A percentile compares a stretch with the other conserved stretches of the same genome.
phyloP scores from a whole-genome alignment of 495 filamentous ascomycete genomes.

The Neurospora sp. region DNA sequence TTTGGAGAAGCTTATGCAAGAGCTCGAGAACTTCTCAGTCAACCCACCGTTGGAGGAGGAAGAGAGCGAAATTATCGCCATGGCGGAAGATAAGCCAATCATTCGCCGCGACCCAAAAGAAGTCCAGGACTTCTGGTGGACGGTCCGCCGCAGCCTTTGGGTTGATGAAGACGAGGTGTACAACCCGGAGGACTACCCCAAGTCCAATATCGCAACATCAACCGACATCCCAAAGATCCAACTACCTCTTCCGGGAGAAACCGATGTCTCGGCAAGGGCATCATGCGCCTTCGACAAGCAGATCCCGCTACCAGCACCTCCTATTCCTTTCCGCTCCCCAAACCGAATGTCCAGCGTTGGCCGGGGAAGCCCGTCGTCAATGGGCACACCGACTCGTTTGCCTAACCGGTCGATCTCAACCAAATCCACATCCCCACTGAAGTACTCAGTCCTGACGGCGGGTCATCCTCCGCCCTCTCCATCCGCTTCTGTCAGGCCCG shows the following conservation, averaged over 20 bases:
- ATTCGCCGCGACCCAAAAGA: slow-evolving; percentile 3
- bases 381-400: not conserved
- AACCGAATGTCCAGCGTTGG: not conserved
- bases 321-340: not conserved
- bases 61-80: not conserved
- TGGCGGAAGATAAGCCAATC: not conserved
- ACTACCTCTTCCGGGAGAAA: not conserved
- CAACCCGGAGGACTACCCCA: not conserved
- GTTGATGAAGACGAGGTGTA: slow-evolving; percentile 12
- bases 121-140: slow-evolving; percentile 10
- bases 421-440: not conserved
- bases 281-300: not conserved
- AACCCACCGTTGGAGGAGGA: not conserved
- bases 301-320: not conserved
- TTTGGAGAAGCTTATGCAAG: slow-evolving; percentile 1
- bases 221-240: not conserved
- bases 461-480: not conserved
- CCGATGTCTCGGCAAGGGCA: not conserved
- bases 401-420: not conserved
- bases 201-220: not conserved
- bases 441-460: not conserved
- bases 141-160: slow-evolving; percentile 9
- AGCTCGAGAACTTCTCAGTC: not conserved
- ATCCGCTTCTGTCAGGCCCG: not conserved
- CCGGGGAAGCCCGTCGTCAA: not conserved